A percentile compares a stretch with the other conserved stretches of the same genome.
phyloP scores from a whole-genome alignment of 2,329 filamentous ascomycete genomes.

The Cladosporium sp. region DNA sequence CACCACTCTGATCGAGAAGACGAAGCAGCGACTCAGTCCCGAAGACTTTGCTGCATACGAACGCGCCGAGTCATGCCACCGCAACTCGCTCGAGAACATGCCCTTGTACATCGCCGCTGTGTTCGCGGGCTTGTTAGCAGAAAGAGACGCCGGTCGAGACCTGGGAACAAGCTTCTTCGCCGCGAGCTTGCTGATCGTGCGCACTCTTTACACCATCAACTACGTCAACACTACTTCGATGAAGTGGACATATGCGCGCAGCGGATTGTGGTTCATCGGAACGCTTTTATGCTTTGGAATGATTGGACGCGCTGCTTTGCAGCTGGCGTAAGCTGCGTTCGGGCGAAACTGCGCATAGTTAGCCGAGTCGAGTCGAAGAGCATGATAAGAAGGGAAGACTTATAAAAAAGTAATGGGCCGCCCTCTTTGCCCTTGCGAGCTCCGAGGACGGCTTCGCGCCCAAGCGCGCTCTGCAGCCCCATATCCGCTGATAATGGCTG shows the following conservation, averaged over 20 bases:
- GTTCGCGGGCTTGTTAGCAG: constrained; percentile 40
- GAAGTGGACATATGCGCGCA: constrained; percentile 24
- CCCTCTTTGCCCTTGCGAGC: constrained; percentile 23
- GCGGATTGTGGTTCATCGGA: constrained; percentile 27
- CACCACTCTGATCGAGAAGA: constrained; percentile 27
- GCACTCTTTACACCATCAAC: constrained; percentile 35
- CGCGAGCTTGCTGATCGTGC: constrained; percentile 33
- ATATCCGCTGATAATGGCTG: neutral
- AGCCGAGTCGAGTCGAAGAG: constrained; percentile 13
- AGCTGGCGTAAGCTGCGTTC: constrained; percentile 17
- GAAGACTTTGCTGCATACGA: constrained; percentile 40
- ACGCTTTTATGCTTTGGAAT: constrained; percentile 29
- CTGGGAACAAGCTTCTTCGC: constrained; percentile 32
- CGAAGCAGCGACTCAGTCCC: constrained; percentile 36
- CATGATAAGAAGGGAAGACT: constrained; percentile 25
- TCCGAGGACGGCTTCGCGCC: constrained; percentile 18
- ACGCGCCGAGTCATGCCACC: constrained; percentile 42
- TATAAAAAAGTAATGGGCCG: constrained; percentile 36
- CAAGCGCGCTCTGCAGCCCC: constrained; percentile 13
- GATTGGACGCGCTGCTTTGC: constrained; percentile 28
- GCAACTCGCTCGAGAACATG: constrained; percentile 45
- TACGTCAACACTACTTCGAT: constrained; percentile 33
- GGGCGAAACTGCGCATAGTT: constrained; percentile 18
- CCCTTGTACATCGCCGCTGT: constrained; percentile 43
- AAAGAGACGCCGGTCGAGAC: constrained; percentile 24